Base-by-base conservation (phyloP, 202 grass and related monocot species). In the Bolboschoenoplectus hybrid region DNA sequence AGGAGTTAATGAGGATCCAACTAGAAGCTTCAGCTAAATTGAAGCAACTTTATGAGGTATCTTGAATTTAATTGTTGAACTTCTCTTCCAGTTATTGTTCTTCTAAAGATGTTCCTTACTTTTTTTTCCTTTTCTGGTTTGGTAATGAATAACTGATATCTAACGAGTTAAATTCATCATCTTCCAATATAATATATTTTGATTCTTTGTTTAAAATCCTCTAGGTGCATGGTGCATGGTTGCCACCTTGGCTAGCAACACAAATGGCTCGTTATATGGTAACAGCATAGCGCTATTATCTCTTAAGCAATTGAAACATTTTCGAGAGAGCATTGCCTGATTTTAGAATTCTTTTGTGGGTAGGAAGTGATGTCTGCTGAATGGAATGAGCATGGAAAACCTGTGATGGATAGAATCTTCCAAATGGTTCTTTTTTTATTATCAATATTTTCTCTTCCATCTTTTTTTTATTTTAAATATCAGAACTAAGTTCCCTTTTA, bases 221-320 rank as follows among this genome's bases (percentile, higher is more conserved):
- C 19, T 71, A 99, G 97, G 92, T 94, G 85, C 97, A 94, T 99
- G 97, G 92, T 84, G 92, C 93, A 89, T 99, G 97, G 97, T 84
- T 97, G 60, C 97, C 97, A 49, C 97, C 92, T 88, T 99, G 97
- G 97, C 81, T 99, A 81, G 88, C 81, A 46, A 60, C 88, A 80
- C 88, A 94, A 65, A 83, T 88, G 57, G 40, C 82, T 79, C 81
- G 17, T 77, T 94, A 86, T 67, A 11, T 77, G 91, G 97, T 93
- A 91, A 67, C 68, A 67, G 16, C 11, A 5, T 83, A 4, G 40
- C 6, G 9, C 44, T 67, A 67, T 67, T 51, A 36, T 51, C 76
- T 80, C 8, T 43, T 44, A 43, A 44, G 11, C 16, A 55, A 43
- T 58, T 41, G 10, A 19, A 43, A 61, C n/a, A 44, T 43, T 61